Conservation (phyloP, 768 basidiomycete genomes). For the Lactarius vividus region DNA sequence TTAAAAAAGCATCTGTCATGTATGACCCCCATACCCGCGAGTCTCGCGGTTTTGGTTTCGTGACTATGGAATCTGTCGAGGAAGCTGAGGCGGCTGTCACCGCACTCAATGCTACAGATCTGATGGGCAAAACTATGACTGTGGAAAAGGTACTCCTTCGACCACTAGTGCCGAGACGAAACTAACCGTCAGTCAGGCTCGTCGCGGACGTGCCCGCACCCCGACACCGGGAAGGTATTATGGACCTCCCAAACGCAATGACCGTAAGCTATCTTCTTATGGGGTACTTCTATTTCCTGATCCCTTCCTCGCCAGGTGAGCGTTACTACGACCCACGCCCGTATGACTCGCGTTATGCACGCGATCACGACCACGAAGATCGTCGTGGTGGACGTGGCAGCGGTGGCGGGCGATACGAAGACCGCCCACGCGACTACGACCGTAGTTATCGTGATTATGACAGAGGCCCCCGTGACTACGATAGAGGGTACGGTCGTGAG, state of each 20-base stretch:
- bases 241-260: slow-evolving; percentile 82
- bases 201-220: slow-evolving; percentile 84
- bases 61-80: slow-evolving; percentile 77
- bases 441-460: slow-evolving; percentile 33
- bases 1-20: slow-evolving; percentile 61
- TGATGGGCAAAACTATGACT: slow-evolving; percentile 83
- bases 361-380: slow-evolving; percentile 54
- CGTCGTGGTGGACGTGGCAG: slow-evolving; percentile 40
- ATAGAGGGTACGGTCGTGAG: slow-evolving; percentile 38
- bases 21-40: slow-evolving; percentile 62
- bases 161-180: no score
- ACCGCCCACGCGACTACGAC: slow-evolving; percentile 37
- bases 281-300: slow-evolving; percentile 3
- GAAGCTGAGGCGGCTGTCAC: slow-evolving; percentile 92
- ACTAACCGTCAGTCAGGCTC: slow-evolving; percentile 51
- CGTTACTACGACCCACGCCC: slow-evolving; percentile 91
- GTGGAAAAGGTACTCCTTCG: slow-evolving; percentile 75
- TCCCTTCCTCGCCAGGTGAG: slow-evolving; percentile 49
- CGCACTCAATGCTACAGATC: slow-evolving; percentile 75
- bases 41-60: slow-evolving; percentile 87
- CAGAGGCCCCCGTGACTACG: slow-evolving; percentile 25
- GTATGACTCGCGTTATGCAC: slow-evolving; percentile 83
- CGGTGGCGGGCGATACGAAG: slow-evolving; percentile 37
- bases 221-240: slow-evolving; percentile 96
- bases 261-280: slow-evolving; percentile 41